Percentiles rank a stretch among this genome's conserved stretches.
Evolutionary conservation across 805 yeast genomes (phyloP).

Genomic region (Starmerella bombicola): DNA sequence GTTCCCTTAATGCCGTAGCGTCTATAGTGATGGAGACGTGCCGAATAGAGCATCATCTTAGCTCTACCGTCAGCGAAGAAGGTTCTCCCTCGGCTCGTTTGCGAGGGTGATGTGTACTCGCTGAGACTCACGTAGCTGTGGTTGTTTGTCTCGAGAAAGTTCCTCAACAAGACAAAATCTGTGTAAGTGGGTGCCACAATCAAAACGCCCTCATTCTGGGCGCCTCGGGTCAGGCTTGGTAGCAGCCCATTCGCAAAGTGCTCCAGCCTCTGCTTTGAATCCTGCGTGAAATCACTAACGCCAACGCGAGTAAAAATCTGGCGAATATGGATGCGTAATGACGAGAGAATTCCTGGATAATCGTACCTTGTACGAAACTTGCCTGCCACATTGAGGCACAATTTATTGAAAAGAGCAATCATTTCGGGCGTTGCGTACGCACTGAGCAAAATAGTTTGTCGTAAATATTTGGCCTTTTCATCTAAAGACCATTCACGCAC

Average conservation of each 20-base stretch:
- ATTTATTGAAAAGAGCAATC: conserved; percentile 41
- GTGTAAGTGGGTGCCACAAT: conserved; percentile 75
- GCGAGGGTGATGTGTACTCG: conserved; percentile 70
- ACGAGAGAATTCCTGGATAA: conserved; percentile 45
- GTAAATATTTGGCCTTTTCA: conserved; percentile 55
- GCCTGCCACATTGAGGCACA: conserved; percentile 31
- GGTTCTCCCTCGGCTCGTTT: conserved; percentile 57
- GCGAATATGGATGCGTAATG: conserved; percentile 48
- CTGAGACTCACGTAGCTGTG: conserved; percentile 58
- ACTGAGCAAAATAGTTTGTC: conserved; percentile 71
- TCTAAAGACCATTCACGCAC: conserved; percentile 88
- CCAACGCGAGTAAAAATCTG: conserved; percentile 57
- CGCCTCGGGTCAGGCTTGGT: conserved; percentile 53
- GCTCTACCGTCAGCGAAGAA: conserved; percentile 49
- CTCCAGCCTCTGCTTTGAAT: conserved; percentile 74
- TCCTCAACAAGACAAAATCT: conserved; percentile 70
- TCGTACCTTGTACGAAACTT: conserved; percentile 31
- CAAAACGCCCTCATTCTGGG: conserved; percentile 59
- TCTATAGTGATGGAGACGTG: conserved; percentile 84
- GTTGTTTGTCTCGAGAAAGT: conserved; percentile 50
- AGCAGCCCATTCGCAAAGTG: conserved; percentile 61
- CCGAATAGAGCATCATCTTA: conserved; percentile 76
- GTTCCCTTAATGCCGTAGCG: conserved; percentile 78
- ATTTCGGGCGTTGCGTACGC: conserved; percentile 71
- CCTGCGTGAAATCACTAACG: conserved; percentile 40